phyloP scores from a whole-genome alignment of 2,329 filamentous ascomycete genomes.

The Penicillium sp. region DNA sequence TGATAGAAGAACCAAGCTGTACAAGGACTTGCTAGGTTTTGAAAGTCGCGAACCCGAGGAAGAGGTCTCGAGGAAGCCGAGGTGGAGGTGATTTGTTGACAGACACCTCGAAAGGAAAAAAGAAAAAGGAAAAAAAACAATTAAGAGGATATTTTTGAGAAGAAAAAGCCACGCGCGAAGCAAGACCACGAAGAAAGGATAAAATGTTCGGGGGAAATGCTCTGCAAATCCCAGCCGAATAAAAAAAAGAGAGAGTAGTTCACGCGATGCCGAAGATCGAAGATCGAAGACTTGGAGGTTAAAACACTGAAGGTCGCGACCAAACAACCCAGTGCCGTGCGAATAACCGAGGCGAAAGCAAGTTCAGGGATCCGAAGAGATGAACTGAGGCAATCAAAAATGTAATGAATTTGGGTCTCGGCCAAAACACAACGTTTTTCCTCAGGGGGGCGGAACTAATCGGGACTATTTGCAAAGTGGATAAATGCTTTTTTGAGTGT shows the following conservation, averaged over 20 bases:
- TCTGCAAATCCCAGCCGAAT: constrained; percentile 37
- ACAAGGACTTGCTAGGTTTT: constrained; percentile 16
- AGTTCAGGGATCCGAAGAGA: constrained; percentile 5
- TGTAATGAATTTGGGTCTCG: constrained; percentile 19
- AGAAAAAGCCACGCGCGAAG: constrained; percentile 8
- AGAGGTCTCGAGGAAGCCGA: constrained; percentile 8
- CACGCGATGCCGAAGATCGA: constrained; percentile 23
- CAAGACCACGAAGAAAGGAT: constrained; percentile 12
- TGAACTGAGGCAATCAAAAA: constrained; percentile 1
- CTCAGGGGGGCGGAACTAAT: constrained; percentile 29
- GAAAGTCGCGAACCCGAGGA: constrained; percentile 2
- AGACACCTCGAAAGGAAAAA: neutral
- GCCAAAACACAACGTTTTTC: constrained; percentile 24
- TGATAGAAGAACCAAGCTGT: constrained; percentile 22
- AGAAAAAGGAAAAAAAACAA: constrained; percentile 1
- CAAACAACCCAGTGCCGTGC: constrained; percentile 3
- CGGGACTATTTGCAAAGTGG: constrained; percentile 24
- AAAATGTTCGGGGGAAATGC: constrained; percentile 32
- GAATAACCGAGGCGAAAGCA: constrained; percentile 3
- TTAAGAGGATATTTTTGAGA: constrained; percentile 21
- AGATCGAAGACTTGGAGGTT: constrained; percentile 17
- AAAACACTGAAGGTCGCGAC: constrained; percentile 19
- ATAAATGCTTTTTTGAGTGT: constrained; percentile 21
- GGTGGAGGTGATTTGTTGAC: constrained; percentile 5
- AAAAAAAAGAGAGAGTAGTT: constrained; percentile 22